A percentile compares a stretch with the other conserved stretches of the same genome.
Conservation (phyloP, 2,329 filamentous ascomycete genomes). For the Trichophyton equinum region DNA sequence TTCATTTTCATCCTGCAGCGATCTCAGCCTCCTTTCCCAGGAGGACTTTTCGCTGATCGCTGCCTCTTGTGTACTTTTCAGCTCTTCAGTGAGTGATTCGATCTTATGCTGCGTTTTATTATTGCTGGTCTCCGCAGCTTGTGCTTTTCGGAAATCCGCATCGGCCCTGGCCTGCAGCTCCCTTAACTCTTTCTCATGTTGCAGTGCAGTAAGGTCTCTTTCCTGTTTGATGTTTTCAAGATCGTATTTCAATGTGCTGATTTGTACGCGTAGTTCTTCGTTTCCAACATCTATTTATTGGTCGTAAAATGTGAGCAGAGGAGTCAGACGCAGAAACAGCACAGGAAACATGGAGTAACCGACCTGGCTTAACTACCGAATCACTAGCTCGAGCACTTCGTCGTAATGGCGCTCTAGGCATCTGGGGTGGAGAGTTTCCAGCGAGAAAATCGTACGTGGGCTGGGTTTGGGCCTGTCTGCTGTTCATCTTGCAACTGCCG, state of each 20-base stretch:
- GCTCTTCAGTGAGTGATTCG: constrained; percentile 42
- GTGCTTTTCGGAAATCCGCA: constrained; percentile 61
- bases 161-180: constrained; percentile 72
- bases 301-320: not conserved
- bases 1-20: constrained; percentile 56
- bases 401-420: constrained; percentile 24
- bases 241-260: constrained; percentile 79
- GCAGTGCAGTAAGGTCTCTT: constrained; percentile 62
- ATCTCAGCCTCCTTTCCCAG: constrained; percentile 44
- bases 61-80: constrained; percentile 43
- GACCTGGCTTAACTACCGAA: constrained; percentile 26
- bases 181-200: constrained; percentile 72
- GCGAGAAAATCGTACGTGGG: constrained; percentile 49
- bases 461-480: constrained; percentile 36
- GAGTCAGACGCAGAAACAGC: not conserved
- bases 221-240: constrained; percentile 80
- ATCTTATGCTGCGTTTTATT: constrained; percentile 42
- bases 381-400: constrained; percentile 27
- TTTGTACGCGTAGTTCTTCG: constrained; percentile 77
- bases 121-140: constrained; percentile 42
- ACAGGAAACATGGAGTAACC: constrained; percentile 7
- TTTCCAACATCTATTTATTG: constrained; percentile 35
- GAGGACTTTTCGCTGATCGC: constrained; percentile 43
- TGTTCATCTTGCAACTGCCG: constrained; percentile 21
- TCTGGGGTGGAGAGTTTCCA: constrained; percentile 33